Base-by-base conservation (phyloP, 1,284 basidiomycete species). In the Tilletiaria anomala region DNA sequence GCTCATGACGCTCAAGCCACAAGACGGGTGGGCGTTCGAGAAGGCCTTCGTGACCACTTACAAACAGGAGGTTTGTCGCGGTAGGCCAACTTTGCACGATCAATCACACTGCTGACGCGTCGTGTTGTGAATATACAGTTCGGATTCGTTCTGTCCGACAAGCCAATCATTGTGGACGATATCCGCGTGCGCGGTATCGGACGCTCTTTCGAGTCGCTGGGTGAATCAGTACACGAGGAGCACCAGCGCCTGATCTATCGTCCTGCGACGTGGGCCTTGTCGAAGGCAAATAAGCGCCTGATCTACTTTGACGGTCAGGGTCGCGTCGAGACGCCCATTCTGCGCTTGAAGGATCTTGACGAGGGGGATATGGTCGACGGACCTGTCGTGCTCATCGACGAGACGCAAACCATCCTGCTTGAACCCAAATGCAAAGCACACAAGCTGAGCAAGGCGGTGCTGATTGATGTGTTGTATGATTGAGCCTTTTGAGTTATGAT, bases 341-440 rank as follows among this genome's bases (percentile, higher is more conserved):
- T 76, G 65, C 63, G 80, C 53, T 70, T 94, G 44, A 76, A 76
- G 33, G 70, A 73, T 10, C 65, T 94, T 40, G 69, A 70, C 0
- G 68, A 77, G 4, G 88, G 88, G 3, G 79, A 84, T 45, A 70
- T 72, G 20, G 72, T 94, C 22, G 62, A 72, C 22, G 86, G 87
- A 0, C 86, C 88, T 2, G 83, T 83, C 17, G 79, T 89, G 75
- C 78, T 91, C 47, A 82, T 93, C 52, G 87, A 93, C 67, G 73
- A 84, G 56, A 93, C 87, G 12, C 87, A 91, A 71, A 91, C 86
- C 19, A 83, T 91, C 48, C 78, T 88, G 26, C 65, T 89, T 6
- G 60, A 64, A 36, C 63, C 63, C 8, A 35, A 41, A 2, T 65
- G 61, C 39, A 43, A 40, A 21, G 64, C 64, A 2, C 45, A 50